phyloP scores from a whole-genome alignment of 345 rosid species.

The Gossypium raimondii region DNA sequence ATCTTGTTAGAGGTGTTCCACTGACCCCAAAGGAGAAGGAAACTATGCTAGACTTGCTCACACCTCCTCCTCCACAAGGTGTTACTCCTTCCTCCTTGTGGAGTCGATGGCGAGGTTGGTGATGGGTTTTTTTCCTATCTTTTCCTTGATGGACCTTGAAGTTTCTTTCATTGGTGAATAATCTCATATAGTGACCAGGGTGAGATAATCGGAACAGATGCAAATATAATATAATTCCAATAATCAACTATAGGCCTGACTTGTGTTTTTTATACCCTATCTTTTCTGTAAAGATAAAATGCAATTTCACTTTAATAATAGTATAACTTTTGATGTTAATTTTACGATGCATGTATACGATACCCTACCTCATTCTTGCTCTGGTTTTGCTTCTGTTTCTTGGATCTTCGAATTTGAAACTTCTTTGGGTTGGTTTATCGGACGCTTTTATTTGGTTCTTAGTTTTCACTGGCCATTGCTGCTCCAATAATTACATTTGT shows the following conservation, averaged over 20 bases:
- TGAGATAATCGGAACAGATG: too few species aligned
- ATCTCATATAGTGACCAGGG: background rate
- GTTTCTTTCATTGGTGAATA: background rate
- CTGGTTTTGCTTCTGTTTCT: conserved; percentile 46
- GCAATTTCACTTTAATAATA: too few species aligned
- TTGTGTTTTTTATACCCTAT: too few species aligned
- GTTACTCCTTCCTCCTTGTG: conserved; percentile 43
- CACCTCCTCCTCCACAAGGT: conserved; percentile 59
- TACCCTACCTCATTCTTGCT: conserved; percentile 13
- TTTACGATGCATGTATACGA: too few species aligned
- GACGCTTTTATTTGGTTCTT: conserved; percentile 9
- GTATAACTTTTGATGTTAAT: too few species aligned
- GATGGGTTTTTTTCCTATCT: background rate
- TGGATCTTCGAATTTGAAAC: conserved; percentile 24
- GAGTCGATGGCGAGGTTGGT: conserved; percentile 32
- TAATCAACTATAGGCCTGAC: too few species aligned
- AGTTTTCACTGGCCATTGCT: too few species aligned
- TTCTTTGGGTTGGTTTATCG: conserved; percentile 13
- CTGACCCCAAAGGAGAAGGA: conserved; percentile 74
- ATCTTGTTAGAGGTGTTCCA: conserved; percentile 76
- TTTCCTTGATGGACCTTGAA: background rate
- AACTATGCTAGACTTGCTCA: conserved; percentile 78
- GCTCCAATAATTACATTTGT: too few species aligned
- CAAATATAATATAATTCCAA: too few species aligned
- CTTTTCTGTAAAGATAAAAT: too few species aligned